A percentile compares a stretch with the other conserved stretches of the same genome.
These are phyloP conservation scores for Aspergillus ochraceoroseus DNA, from an alignment of 2,329 filamentous ascomycete genomes.

Conservation along the genomic window DNA sequence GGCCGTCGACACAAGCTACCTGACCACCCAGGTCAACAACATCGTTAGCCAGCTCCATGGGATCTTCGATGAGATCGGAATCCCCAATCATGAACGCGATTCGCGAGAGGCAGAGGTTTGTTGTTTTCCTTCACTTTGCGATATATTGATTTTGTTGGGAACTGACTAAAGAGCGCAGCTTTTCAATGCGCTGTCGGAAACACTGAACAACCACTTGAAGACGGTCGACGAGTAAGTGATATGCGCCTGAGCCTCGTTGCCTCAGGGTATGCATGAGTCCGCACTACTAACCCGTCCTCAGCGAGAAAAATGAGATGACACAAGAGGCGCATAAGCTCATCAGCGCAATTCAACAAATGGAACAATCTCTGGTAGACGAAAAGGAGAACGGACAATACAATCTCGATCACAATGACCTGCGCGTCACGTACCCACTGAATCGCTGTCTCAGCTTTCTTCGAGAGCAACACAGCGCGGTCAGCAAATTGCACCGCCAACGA, in stretches of 20 bases:
- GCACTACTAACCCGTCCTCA: slow-evolving; percentile 30
- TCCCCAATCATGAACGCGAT: slow-evolving; percentile 89
- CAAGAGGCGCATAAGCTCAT: slow-evolving; percentile 84
- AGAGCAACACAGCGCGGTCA: slow-evolving; percentile 77
- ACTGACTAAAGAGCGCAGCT: slow-evolving; percentile 54
- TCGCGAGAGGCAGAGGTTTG: slow-evolving; percentile 80
- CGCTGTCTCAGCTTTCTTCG: slow-evolving; percentile 74
- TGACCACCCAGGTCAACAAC: slow-evolving; percentile 90
- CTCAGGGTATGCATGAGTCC: no score
- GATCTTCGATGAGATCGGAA: slow-evolving; percentile 95
- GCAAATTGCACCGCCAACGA: slow-evolving; percentile 79
- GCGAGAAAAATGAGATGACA: slow-evolving; percentile 84
- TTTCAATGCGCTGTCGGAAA: slow-evolving; percentile 85
- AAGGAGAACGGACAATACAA: slow-evolving; percentile 61
- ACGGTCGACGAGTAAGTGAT: slow-evolving; percentile 62
- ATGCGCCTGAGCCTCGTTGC: not conserved
- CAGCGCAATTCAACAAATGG: slow-evolving; percentile 86
- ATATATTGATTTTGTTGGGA: slow-evolving; percentile 2
- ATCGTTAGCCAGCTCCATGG: slow-evolving; percentile 91
- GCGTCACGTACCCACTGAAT: slow-evolving; percentile 76
- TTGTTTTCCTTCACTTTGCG: slow-evolving; percentile 12
- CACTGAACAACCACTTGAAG: slow-evolving; percentile 82
- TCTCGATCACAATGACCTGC: slow-evolving; percentile 61
- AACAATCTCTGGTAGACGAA: slow-evolving; percentile 75
- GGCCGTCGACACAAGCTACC: slow-evolving; percentile 82